Base-by-base conservation (phyloP, 2,329 filamentous ascomycete species). In the Cyphellophora europaea region DNA sequence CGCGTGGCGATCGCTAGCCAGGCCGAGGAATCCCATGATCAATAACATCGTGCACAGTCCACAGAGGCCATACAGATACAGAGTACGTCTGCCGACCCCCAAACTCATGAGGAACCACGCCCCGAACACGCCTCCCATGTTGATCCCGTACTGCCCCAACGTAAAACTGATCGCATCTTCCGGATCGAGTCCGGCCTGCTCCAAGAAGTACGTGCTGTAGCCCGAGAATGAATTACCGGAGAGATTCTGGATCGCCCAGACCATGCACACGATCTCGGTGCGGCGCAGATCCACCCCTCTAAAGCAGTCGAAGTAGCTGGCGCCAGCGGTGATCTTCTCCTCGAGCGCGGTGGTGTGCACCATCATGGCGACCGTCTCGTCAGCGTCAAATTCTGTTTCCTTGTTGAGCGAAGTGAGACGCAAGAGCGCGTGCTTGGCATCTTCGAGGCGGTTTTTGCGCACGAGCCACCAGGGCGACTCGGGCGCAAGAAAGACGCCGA, bases 351-450 rank as follows among this genome's bases (percentile, higher is more conserved):
- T 88, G 1, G 86, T 94, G 53, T 93, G 84, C 1, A 86, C 76
- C 82, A 94, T 93, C 84, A 93, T 93, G 49, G 83, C 79, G 32
- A 93, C 69, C 0, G 84, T 91, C 60, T 91, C 84, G 43, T 93
- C 82, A 8, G 82, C 74, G 50, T 93, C 74, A 49, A 91, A 88
- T 41, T 80, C 72, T 1, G 75, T 79, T 41, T 85, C 78, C 2
- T 49, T 44, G 5, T 56, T 50, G 11, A 55, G 32, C 48, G 59
- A 60, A 3, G 72, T 69, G 38, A 78, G 45, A 37, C 63, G 53
- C 32, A 54, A 45, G 16, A 63, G 47, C 4, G 59, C 42, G 32
- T 55, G 56, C 47, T 67, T 69, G 13, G 66, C 66, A 19, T 68
- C 61, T n/a, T 63, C 56, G 1, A 60, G 54, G 8, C 57, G 56